Percentiles rank a stretch among this genome's conserved stretches.
Conservation (phyloP, 345 rosid genomes). For the Hibiscus trionum region DNA sequence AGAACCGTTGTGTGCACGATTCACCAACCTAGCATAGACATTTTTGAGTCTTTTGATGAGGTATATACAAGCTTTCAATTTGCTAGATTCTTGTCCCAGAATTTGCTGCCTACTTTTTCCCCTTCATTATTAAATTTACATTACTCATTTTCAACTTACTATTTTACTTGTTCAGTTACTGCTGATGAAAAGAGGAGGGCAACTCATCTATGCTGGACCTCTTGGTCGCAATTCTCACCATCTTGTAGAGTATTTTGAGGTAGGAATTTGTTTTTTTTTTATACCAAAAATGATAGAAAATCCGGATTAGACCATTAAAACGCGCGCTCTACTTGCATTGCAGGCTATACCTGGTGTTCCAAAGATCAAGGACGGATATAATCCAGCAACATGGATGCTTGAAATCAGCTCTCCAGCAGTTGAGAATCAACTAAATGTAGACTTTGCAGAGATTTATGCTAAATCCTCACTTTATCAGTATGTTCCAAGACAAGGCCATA, state of each 20-base stretch:
- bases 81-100: background rate
- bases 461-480: constrained; percentile 31
- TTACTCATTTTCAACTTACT: background rate
- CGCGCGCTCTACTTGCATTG: background rate
- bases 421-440: constrained; percentile 30
- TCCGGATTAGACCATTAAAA: background rate
- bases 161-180: constrained; percentile 35
- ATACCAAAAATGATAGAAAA: background rate
- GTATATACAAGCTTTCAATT: constrained; percentile 22
- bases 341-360: constrained; percentile 45
- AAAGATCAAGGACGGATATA: constrained; percentile 43
- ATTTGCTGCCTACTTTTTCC: background rate
- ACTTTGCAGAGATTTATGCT: constrained; percentile 38
- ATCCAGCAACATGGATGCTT: constrained; percentile 80
- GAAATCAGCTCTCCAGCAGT: constrained; percentile 32
- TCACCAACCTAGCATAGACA: constrained; percentile 88
- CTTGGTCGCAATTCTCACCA: constrained; percentile 56
- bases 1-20: constrained; percentile 84
- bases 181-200: constrained; percentile 78
- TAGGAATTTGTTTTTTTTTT: constrained; percentile 14
- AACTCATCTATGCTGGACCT: constrained; percentile 57
- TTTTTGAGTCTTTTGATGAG: constrained; percentile 81
- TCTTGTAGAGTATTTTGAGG: constrained; percentile 61
- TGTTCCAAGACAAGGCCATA: constrained; percentile 12
- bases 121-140: background rate